Conservation (phyloP, 345 rosid species). For the Gossypium anomalum region DNA sequence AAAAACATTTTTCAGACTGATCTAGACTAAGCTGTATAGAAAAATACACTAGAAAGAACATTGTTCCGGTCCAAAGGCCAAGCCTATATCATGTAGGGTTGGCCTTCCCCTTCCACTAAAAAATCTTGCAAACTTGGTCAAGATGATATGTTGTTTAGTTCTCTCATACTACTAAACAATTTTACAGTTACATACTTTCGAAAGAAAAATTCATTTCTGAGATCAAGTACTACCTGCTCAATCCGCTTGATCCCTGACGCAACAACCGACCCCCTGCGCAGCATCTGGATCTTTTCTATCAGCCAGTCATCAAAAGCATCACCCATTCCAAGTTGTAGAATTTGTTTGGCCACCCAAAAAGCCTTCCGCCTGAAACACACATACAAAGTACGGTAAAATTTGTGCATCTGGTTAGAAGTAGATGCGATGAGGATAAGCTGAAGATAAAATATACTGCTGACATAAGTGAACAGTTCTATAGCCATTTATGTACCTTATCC, state of each 20-base stretch:
- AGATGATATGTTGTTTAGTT: not conserved
- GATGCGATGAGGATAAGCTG: not conserved
- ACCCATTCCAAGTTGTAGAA: slow-evolving; percentile 98
- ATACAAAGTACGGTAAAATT: slow-evolving; percentile 15
- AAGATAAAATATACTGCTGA: not conserved
- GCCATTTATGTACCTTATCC: slow-evolving; percentile 71
- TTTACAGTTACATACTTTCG: not conserved
- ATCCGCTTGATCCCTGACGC: slow-evolving; percentile 85
- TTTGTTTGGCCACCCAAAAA: slow-evolving; percentile 98
- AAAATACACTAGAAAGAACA: not conserved
- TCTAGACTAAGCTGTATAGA: not conserved
- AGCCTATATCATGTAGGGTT: not conserved
- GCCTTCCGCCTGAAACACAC: slow-evolving; percentile 71
- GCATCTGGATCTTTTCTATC: slow-evolving; percentile 81
- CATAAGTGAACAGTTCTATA: not conserved
- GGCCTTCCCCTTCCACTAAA: not conserved
- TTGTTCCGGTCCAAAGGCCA: not conserved
- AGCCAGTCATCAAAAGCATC: slow-evolving; percentile 99
- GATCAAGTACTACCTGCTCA: slow-evolving; percentile 62
- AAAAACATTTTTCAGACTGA: not conserved
- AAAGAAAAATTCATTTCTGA: not conserved
- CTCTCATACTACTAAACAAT: not conserved
- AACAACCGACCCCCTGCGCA: slow-evolving; percentile 76
- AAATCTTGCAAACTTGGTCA: not conserved
- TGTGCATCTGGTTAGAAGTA: slow-evolving; percentile 5